Evolutionary conservation across 2,329 filamentous ascomycete genomes (phyloP), one percentile per base, ranked within the genome.

Genomic region (Venturia carpophila): DNA sequence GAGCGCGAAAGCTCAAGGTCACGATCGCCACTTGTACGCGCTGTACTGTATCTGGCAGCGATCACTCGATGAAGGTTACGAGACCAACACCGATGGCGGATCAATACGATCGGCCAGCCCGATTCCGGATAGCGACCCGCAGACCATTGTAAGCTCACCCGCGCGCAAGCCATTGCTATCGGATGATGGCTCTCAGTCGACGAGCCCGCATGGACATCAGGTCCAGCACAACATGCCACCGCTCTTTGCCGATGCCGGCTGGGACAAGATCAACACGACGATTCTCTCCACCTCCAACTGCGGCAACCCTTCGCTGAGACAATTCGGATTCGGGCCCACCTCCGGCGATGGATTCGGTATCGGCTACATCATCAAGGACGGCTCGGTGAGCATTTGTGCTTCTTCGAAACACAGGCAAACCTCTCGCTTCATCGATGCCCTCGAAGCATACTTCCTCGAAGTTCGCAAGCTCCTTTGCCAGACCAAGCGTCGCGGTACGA

Each of bases 251-350:
- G 94, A 99, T 72, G 71, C 83, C 0, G 94, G 93, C 60, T 99
- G 92, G 92, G 93, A 97, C 76, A 92, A 90, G 74, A 84, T 97
- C 69, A 97, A 97, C 79, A 95, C 85, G 68, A 97, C 93, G 10
- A 91, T 97, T 68, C 80, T 99, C 47, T 96, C 91, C 7, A 97
- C 94, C 0, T 97, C 92, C n/a, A 99, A 99, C 80, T 99, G 94
- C 76, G 94, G 94, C 66, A 99, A 97, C 76, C 94, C 94, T 0
- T 91, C 89, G 0, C 85, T 99, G 21, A 87, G 94, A 1, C 93
- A 97, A 71, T 99, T 99, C 71, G 94, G 94, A 3, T 99, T 99
- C 73, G 94, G 94, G 0, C 94, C 94, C 1, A 96, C 93, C 0
- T 93, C 90, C 0, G 93, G 87, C 1, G 92, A 97, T 69, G 94